phyloP scores from a whole-genome alignment of 78 protist species.

The Planoprotostelium fungivorum region DNA sequence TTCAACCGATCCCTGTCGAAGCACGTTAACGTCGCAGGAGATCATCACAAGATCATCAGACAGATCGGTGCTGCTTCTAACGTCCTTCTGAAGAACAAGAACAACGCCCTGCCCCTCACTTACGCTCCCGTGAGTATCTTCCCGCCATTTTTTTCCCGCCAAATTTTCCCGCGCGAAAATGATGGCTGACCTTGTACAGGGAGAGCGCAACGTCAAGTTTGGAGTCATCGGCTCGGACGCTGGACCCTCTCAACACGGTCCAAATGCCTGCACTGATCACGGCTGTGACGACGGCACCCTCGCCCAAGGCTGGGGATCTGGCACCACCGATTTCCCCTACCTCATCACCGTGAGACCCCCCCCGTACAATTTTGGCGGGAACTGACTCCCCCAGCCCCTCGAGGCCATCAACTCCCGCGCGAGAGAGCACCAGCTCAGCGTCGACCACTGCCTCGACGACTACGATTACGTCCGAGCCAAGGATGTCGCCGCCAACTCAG shows the following conservation, averaged over 20 bases:
- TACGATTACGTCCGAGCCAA: neutral
- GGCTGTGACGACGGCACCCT: neutral
- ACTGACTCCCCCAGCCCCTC: neutral
- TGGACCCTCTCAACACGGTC: neutral
- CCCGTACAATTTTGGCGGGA: neutral
- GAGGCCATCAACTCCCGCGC: neutral
- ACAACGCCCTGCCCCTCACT: neutral
- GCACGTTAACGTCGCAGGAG: neutral
- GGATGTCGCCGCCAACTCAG: neutral
- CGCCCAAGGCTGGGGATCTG: neutral
- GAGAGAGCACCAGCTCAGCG: neutral
- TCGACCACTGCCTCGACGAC: neutral
- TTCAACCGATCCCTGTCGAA: neutral
- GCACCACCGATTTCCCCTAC: neutral
- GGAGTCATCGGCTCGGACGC: neutral
- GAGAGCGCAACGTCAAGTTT: neutral
- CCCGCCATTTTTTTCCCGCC: neutral
- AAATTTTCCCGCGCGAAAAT: neutral
- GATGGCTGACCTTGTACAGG: neutral
- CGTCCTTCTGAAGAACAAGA: neutral
- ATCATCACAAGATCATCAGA: neutral
- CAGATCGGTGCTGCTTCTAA: neutral
- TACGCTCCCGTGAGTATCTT: neutral
- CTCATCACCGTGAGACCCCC: conserved; percentile 2
- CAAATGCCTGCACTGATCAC: neutral